Evolutionary conservation across 1,139 yeast species (phyloP).

Genomic region (Kazachstania sp.): DNA sequence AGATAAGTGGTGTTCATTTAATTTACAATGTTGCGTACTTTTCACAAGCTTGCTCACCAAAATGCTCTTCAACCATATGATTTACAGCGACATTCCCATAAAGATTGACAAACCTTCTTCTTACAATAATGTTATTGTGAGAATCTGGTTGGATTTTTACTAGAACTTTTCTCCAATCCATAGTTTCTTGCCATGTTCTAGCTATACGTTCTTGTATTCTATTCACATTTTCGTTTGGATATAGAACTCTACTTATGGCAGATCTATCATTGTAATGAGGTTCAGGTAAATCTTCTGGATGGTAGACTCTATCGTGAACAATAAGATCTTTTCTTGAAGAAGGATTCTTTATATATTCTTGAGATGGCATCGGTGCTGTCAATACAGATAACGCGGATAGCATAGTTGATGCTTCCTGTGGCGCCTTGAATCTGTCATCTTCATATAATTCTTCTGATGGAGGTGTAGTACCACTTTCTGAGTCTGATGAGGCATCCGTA

Average conservation of each 20-base stretch:
- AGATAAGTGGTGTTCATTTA: neutral
- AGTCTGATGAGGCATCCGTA: constrained; percentile 5
- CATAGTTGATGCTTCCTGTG: constrained; percentile 49
- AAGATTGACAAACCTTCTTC: constrained; percentile 86
- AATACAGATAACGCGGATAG: constrained; percentile 52
- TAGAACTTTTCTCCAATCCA: constrained; percentile 89
- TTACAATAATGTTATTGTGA: constrained; percentile 83
- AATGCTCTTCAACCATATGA: constrained; percentile 66
- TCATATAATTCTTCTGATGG: constrained; percentile 13
- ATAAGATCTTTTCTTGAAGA: constrained; percentile 47
- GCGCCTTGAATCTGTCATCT: constrained; percentile 32
- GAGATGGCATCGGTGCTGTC: constrained; percentile 77
- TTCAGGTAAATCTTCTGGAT: constrained; percentile 56
- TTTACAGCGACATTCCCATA: constrained; percentile 94
- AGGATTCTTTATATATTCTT: constrained; percentile 57
- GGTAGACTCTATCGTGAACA: constrained; percentile 74
- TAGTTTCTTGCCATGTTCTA: constrained; percentile 71
- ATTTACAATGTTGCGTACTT: constrained; percentile 3
- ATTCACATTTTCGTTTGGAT: constrained; percentile 29
- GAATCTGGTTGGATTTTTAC: constrained; percentile 88
- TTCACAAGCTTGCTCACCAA: constrained; percentile 30
- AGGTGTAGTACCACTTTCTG: constrained; percentile 13
- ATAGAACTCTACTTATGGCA: constrained; percentile 20
- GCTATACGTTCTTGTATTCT: constrained; percentile 77
- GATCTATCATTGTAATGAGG: constrained; percentile 31